A percentile compares a stretch with the other conserved stretches of the same genome.
Evolutionary conservation across 441 rosid species (phyloP).

Genomic region (Flueggea neowawraea): DNA sequence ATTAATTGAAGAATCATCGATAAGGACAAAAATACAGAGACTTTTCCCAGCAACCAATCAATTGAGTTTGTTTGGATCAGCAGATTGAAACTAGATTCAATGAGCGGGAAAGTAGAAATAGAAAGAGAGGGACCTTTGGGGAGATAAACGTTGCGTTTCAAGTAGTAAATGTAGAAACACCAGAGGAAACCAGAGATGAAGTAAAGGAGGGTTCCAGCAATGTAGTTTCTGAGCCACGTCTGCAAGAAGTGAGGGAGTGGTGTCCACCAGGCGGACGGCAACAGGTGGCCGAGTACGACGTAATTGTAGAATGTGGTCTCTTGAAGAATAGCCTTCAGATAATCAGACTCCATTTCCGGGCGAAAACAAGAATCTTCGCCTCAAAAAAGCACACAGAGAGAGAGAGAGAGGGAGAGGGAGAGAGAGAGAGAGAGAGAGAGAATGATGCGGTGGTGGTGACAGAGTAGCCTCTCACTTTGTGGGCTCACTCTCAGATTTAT

Average conservation of each 20-base stretch:
- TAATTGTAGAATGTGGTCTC: constrained; percentile 68
- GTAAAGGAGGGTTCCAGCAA: constrained; percentile 69
- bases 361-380: background rate
- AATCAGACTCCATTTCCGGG: constrained; percentile 10
- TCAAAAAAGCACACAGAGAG: too few relatives aligned
- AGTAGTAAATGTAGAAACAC: constrained; percentile 87
- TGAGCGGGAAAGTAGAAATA: background rate
- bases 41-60: too few relatives aligned
- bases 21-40: too few relatives aligned
- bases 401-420: too few relatives aligned
- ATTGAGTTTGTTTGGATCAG: too few relatives aligned
- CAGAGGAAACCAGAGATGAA: constrained; percentile 77
- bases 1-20: too few relatives aligned
- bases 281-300: constrained; percentile 54
- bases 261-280: too few relatives aligned
- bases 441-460: too few relatives aligned
- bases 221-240: constrained; percentile 90
- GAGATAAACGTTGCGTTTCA: constrained; percentile 66
- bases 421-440: too few relatives aligned
- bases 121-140: constrained; percentile 50
- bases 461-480: too few relatives aligned
- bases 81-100: too few relatives aligned
- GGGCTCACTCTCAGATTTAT: too few relatives aligned
- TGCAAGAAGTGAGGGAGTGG: constrained; percentile 72
- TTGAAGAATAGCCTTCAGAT: constrained; percentile 47